These are phyloP conservation scores for Yamadazyma sp. DNA, from an alignment of 1,139 yeast species.

Conservation along the genomic window DNA sequence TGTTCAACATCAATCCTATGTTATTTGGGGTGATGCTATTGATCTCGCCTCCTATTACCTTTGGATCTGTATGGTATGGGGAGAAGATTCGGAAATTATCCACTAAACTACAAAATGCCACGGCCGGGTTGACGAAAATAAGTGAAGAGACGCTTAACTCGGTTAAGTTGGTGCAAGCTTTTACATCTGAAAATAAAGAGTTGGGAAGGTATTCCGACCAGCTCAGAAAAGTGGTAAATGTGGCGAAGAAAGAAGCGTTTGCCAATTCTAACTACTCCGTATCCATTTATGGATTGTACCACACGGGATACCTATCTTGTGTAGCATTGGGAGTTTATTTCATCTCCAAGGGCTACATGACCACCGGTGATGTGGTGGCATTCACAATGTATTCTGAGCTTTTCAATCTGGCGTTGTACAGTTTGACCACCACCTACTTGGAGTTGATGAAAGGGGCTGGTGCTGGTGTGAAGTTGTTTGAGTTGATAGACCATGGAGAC, in stretches of 20 bases:
- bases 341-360: slow-evolving; percentile 43
- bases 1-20: slow-evolving; percentile 46
- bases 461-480: slow-evolving; percentile 50
- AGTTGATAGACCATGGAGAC: slow-evolving; percentile 44
- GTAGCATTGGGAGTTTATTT: slow-evolving; percentile 46
- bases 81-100: slow-evolving; percentile 46
- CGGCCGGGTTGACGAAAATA: slow-evolving; percentile 48
- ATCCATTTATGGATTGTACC: slow-evolving; percentile 46
- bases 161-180: slow-evolving; percentile 45
- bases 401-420: slow-evolving; percentile 49
- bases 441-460: slow-evolving; percentile 59
- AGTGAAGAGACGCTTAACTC: slow-evolving; percentile 48
- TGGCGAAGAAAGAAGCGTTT: slow-evolving; percentile 47
- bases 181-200: slow-evolving; percentile 47
- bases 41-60: slow-evolving; percentile 54
- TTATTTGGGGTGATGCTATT: slow-evolving; percentile 50
- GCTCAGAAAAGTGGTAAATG: slow-evolving; percentile 41
- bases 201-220: slow-evolving; percentile 40
- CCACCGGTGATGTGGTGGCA: slow-evolving; percentile 49
- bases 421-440: slow-evolving; percentile 52
- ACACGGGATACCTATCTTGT: slow-evolving; percentile 46
- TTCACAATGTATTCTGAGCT: slow-evolving; percentile 52
- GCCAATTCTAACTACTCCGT: slow-evolving; percentile 50
- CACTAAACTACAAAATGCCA: slow-evolving; percentile 45
- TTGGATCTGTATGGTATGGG: slow-evolving; percentile 52